Percentiles rank a stretch among this genome's conserved stretches.
Conservation (phyloP, 2,329 filamentous ascomycete genomes). For the Ceratocystis destructans region DNA sequence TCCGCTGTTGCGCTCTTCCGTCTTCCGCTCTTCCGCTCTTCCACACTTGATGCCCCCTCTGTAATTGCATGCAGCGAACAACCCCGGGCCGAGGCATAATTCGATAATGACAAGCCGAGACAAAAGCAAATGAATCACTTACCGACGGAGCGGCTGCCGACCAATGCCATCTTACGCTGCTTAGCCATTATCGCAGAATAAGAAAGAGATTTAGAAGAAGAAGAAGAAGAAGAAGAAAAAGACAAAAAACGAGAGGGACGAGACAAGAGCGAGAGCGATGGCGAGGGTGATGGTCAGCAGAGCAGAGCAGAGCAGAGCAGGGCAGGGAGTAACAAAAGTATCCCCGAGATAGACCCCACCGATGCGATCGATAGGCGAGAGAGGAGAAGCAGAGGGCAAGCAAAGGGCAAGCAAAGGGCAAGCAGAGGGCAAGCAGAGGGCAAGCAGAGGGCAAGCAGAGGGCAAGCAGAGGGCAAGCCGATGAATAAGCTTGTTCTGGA, state of each 20-base stretch:
- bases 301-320: too few relatives aligned
- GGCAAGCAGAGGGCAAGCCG: not conserved
- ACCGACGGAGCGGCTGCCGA: constrained; percentile 80
- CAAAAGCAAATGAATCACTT: constrained; percentile 22
- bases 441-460: too few relatives aligned
- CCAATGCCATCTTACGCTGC: constrained; percentile 89
- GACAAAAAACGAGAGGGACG: not conserved
- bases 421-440: too few relatives aligned
- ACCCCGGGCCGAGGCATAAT: not conserved
- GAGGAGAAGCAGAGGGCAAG: not conserved
- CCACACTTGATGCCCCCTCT: not conserved
- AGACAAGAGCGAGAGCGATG: too few relatives aligned
- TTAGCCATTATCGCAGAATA: constrained; percentile 41
- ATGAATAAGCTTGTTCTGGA: not conserved
- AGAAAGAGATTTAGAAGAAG: not conserved
- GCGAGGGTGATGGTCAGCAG: not conserved
- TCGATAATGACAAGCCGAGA: not conserved
- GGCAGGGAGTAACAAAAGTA: not conserved
- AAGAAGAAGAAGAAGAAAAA: too few relatives aligned
- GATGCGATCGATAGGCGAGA: not conserved
- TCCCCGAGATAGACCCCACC: not conserved
- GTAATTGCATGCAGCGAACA: not conserved
- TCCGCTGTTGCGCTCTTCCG: not conserved
- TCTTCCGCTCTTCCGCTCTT: not conserved
- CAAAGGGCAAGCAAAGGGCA: too few relatives aligned